Conservation (phyloP, 345 rosid species). For the Gossypium australe region DNA sequence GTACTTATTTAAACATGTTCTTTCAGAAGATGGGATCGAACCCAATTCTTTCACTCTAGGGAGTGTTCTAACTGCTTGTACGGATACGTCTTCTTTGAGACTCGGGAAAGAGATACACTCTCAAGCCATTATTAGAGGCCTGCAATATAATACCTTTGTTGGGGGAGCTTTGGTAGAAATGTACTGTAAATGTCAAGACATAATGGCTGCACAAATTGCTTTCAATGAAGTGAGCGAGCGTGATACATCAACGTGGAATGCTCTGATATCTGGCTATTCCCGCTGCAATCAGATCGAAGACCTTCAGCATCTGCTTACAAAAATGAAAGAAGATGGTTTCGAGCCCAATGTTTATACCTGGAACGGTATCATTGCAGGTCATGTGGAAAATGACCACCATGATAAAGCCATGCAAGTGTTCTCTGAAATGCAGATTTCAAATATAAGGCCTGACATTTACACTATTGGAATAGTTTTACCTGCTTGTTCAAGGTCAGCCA, state of each 20-base stretch:
- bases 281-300: slow-evolving; percentile 29
- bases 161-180: slow-evolving; percentile 61
- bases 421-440: slow-evolving; percentile 30
- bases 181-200: slow-evolving; percentile 40
- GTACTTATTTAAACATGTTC: slow-evolving; percentile 31
- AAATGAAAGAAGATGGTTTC: slow-evolving; percentile 48
- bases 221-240: slow-evolving; percentile 37
- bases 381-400: slow-evolving; percentile 40
- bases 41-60: slow-evolving; percentile 57
- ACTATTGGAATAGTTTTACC: slow-evolving; percentile 41
- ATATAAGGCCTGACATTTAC: slow-evolving; percentile 37
- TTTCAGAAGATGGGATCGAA: slow-evolving; percentile 29
- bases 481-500: slow-evolving; percentile 50
- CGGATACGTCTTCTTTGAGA: slow-evolving; percentile 31
- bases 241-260: slow-evolving; percentile 49
- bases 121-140: slow-evolving; percentile 36
- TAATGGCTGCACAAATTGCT: slow-evolving; percentile 32
- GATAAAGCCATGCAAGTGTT: slow-evolving; percentile 32
- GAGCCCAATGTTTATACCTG: slow-evolving; percentile 52
- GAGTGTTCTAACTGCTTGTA: slow-evolving; percentile 57
- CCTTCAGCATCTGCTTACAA: slow-evolving; percentile 25
- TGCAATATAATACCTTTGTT: slow-evolving; percentile 47
- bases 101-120: slow-evolving; percentile 31
- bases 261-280: slow-evolving; percentile 56
- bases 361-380: slow-evolving; percentile 51